Percentiles rank a stretch among this genome's conserved stretches.
Evolutionary conservation across 176 grass and related monocot species (phyloP).

Genomic region (Bonia amplexicaulis): DNA sequence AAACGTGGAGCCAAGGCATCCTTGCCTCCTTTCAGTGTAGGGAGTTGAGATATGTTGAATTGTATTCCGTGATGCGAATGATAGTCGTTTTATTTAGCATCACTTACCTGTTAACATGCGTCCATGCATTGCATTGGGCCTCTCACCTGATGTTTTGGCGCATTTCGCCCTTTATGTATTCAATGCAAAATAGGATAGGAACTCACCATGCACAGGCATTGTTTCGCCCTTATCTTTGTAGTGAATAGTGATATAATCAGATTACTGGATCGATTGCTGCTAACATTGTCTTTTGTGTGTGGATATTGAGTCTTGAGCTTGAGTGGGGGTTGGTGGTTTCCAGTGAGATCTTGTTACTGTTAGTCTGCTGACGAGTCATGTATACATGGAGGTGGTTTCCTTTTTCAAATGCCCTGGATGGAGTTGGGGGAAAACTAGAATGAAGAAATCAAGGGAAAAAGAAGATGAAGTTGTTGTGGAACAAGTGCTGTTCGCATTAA

Average conservation of each 20-base stretch:
- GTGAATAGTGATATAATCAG: background rate
- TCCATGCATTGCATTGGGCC: constrained; percentile 6
- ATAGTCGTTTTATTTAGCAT: constrained; percentile 31
- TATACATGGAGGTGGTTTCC: background rate
- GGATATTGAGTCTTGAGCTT: background rate
- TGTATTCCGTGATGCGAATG: constrained; percentile 36
- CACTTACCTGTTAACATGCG: constrained; percentile 27
- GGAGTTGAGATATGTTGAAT: constrained; percentile 28
- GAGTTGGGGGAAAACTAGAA: background rate
- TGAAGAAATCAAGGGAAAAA: background rate
- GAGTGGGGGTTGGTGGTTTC: background rate
- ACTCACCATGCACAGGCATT: background rate
- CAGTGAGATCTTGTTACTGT: background rate
- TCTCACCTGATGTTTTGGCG: constrained; percentile 5
- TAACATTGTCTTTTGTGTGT: background rate
- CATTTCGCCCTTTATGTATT: constrained; percentile 16
- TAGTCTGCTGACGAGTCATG: background rate
- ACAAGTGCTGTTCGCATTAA: background rate
- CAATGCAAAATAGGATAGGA: constrained; percentile 1
- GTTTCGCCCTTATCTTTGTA: background rate
- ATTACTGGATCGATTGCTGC: background rate
- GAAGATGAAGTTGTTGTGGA: background rate
- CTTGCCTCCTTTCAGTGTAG: constrained; percentile 38
- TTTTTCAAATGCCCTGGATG: background rate
- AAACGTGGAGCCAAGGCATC: constrained; percentile 26